Evolutionary conservation across 75 land plant genomes (phyloP).

Genomic region (Cupressus sempervirens): DNA sequence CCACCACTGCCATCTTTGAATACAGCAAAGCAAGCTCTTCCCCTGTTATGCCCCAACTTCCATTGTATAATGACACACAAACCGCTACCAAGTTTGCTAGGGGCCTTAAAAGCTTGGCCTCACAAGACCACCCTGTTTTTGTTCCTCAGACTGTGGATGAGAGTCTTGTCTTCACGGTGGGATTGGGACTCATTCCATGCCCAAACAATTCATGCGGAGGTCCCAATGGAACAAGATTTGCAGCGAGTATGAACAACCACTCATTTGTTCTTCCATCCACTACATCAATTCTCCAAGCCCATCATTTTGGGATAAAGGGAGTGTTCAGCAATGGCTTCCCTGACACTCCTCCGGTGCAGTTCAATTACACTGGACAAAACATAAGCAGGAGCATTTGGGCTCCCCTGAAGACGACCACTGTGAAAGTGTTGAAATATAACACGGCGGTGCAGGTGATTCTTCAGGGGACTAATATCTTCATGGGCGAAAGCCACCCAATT

Average conservation of each 20-base stretch:
- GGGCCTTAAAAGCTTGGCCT: slow-evolving; percentile 38
- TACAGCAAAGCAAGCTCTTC: slow-evolving; percentile 14
- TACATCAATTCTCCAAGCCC: slow-evolving; percentile 47
- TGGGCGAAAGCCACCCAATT: slow-evolving; percentile 34
- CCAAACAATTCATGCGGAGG: slow-evolving; percentile 34
- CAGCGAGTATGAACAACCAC: slow-evolving; percentile 57
- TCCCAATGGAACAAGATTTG: slow-evolving; percentile 42
- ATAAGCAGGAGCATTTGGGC: slow-evolving; percentile 15
- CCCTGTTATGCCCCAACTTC: slow-evolving; percentile 25
- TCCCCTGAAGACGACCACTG: slow-evolving; percentile 10
- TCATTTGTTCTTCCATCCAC: slow-evolving; percentile 50
- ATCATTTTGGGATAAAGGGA: slow-evolving; percentile 29
- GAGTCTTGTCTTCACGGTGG: slow-evolving; percentile 52
- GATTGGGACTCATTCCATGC: slow-evolving; percentile 43
- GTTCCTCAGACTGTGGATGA: slow-evolving; percentile 53
- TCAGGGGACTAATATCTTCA: slow-evolving; percentile 24
- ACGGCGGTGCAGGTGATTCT: slow-evolving; percentile 25
- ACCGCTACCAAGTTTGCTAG: slow-evolving; percentile 22
- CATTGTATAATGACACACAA: slow-evolving; percentile 42
- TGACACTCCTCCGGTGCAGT: slow-evolving; percentile 15
- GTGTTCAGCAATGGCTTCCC: slow-evolving; percentile 40
- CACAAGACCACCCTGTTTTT: slow-evolving; percentile 35
- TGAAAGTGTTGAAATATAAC: slow-evolving; percentile 17
- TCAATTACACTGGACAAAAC: slow-evolving; percentile 55
- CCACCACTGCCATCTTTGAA: slow-evolving; percentile 35